These are phyloP conservation scores for Marchantia paleacea DNA, from an alignment of 225 moss, liverwort and hornwort species.

Conservation along the genomic window DNA sequence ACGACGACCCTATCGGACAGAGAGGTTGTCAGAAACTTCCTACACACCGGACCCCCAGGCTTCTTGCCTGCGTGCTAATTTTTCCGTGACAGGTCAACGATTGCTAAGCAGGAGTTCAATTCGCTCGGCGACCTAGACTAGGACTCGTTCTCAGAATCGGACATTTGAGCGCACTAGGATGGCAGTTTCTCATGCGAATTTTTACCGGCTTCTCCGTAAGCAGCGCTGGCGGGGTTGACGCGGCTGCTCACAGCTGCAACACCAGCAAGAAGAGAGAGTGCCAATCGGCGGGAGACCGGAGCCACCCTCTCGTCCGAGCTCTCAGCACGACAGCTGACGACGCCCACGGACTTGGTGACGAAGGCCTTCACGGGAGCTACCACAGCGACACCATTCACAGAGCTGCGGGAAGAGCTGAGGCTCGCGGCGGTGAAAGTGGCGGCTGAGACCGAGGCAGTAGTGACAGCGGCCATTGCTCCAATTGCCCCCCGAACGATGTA, in stretches of 20 bases:
- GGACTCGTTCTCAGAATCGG: too few species aligned
- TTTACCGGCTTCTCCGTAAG: conserved; percentile 83
- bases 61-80: too few species aligned
- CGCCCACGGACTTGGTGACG: not conserved
- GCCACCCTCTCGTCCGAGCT: conserved; percentile 22
- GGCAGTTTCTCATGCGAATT: not conserved
- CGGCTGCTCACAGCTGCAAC: conserved; percentile 45
- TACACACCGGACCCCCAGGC: too few species aligned
- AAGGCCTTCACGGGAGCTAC: not conserved
- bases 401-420: conserved; percentile 8
- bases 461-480: conserved; percentile 11
- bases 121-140: too few species aligned
- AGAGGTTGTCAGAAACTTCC: too few species aligned
- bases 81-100: too few species aligned
- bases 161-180: too few species aligned
- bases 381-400: conserved; percentile 12
- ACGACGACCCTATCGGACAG: too few species aligned
- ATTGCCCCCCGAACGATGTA: not conserved
- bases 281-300: conserved; percentile 57
- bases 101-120: too few species aligned
- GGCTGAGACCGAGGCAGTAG: conserved; percentile 18
- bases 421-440: not conserved
- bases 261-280: conserved; percentile 64
- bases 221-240: conserved; percentile 67
- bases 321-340: conserved; percentile 19